Evolutionary conservation across 768 basidiomycete genomes (phyloP).

Genomic region (Hericium rajendrae): DNA sequence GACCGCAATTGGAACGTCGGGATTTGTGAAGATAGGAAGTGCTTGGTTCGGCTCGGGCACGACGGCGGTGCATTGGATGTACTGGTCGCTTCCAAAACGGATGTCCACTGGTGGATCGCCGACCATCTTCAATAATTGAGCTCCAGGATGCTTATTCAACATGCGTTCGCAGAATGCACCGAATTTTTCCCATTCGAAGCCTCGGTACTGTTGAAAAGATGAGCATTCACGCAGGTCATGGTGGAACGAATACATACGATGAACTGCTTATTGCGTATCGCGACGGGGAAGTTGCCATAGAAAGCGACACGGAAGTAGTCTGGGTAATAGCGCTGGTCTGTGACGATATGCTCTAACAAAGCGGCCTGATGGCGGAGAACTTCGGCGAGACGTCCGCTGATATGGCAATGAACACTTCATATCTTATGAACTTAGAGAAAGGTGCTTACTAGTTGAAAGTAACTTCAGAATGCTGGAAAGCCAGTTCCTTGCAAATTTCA

Average conservation of each 20-base stretch:
- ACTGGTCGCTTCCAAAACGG: conserved; percentile 68
- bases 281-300: conserved; percentile 83
- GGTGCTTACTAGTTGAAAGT: conserved; percentile 80
- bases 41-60: conserved; percentile 75
- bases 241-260: conserved; percentile 41
- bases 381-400: conserved; percentile 71
- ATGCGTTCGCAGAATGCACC: conserved; percentile 85
- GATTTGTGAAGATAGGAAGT: conserved; percentile 72
- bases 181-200: conserved; percentile 91
- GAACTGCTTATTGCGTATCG: conserved; percentile 83
- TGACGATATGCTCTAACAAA: conserved; percentile 77
- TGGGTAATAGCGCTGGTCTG: conserved; percentile 74
- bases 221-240: not conserved
- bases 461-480: conserved; percentile 77
- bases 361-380: conserved; percentile 83
- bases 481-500: conserved; percentile 87
- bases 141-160: conserved; percentile 82
- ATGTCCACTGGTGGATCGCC: conserved; percentile 77
- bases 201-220: conserved; percentile 59
- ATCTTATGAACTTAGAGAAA: not conserved
- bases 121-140: conserved; percentile 62
- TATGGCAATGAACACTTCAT: conserved; percentile 1
- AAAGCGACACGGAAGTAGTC: conserved; percentile 93
- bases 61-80: conserved; percentile 84
- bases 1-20: conserved; percentile 72